phyloP scores from a whole-genome alignment of 176 grass and related monocot species.

The Oryza rufipogon region DNA sequence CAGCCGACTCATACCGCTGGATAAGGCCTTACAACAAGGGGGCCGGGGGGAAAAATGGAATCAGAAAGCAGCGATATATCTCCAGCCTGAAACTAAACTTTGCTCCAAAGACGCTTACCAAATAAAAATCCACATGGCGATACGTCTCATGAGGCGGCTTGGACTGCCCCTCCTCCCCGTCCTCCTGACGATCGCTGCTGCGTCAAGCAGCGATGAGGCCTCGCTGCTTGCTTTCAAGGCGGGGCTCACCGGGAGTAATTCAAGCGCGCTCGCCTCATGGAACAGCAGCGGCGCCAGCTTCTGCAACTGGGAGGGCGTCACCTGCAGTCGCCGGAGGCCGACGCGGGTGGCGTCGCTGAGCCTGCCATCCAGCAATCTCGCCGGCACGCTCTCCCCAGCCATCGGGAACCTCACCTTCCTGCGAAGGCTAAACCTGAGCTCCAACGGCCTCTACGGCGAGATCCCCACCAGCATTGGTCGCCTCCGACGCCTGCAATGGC shows the following conservation, averaged over 20 bases:
- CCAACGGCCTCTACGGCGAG: neutral
- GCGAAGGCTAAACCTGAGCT: neutral
- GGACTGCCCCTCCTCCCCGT: too few relatives aligned
- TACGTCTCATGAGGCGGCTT: too few relatives aligned
- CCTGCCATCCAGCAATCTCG: neutral
- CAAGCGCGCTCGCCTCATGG: neutral
- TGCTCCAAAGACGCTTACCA: too few relatives aligned
- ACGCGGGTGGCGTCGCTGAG: neutral
- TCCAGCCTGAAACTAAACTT: too few relatives aligned
- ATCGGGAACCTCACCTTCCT: constrained; percentile 16
- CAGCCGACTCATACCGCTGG: too few relatives aligned
- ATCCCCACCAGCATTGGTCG: neutral
- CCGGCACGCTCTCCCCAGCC: neutral
- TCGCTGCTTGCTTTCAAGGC: too few relatives aligned
- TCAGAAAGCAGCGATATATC: too few relatives aligned
- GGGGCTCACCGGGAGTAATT: too few relatives aligned
- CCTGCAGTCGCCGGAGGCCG: neutral
- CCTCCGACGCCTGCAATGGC: neutral
- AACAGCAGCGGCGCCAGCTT: neutral
- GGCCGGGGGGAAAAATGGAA: too few relatives aligned
- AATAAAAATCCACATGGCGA: too few relatives aligned
- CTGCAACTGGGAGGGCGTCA: constrained; percentile 2
- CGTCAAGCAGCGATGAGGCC: neutral
- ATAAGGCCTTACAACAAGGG: too few relatives aligned
- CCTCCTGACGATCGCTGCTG: too few relatives aligned